Conservation (phyloP, 2,329 filamentous ascomycete species). For the Madurella fahalii region DNA sequence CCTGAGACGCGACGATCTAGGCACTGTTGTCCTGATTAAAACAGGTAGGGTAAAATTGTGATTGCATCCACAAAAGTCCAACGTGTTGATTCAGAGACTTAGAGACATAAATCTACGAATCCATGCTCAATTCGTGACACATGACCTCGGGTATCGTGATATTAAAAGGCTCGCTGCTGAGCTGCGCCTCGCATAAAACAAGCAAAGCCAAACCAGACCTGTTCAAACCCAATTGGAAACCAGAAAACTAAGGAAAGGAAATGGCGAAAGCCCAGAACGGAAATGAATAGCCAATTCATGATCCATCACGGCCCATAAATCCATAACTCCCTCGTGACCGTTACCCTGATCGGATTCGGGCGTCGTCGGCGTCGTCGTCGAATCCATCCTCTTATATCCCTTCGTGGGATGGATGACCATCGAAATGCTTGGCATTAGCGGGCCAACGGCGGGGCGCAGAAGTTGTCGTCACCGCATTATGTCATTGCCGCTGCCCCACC, state of each 20-base stretch:
- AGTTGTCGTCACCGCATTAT: constrained; percentile 5
- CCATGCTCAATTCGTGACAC: constrained; percentile 10
- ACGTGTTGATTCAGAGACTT: background rate
- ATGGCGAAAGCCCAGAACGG: background rate
- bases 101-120: constrained; percentile 3
- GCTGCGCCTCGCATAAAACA: background rate
- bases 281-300: background rate
- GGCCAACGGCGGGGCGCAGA: background rate
- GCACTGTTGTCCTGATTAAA: too few relatives aligned
- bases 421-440: background rate
- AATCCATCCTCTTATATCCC: background rate
- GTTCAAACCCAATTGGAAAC: background rate
- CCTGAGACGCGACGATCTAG: too few relatives aligned
- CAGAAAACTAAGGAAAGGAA: background rate
- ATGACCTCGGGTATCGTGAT: constrained; percentile 18
- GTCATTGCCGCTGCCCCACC: constrained; percentile 3
- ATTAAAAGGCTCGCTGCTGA: constrained; percentile 4
- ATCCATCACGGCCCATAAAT: background rate
- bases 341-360: background rate
- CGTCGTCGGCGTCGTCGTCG: background rate
- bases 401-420: background rate
- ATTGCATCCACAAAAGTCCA: too few relatives aligned
- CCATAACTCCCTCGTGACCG: background rate
- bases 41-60: too few relatives aligned
- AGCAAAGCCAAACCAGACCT: background rate